Evolutionary conservation across 179 eudicot genomes (phyloP).

Genomic region (Heliamphora pulchella): DNA sequence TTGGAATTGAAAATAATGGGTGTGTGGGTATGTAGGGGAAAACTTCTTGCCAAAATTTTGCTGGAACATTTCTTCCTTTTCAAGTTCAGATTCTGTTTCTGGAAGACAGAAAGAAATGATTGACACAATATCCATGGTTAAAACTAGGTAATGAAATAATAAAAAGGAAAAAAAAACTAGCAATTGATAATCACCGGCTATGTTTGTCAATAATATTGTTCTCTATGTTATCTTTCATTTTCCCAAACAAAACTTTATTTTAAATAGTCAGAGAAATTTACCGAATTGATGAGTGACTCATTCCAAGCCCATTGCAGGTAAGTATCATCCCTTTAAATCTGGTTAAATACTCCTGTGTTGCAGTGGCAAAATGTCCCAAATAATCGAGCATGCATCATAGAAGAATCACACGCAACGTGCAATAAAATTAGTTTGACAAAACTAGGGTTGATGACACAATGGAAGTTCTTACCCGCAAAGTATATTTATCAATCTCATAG

Average conservation of each 20-base stretch:
- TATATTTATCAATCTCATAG: constrained; percentile 49
- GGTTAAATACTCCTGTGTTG: constrained; percentile 50
- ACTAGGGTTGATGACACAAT: constrained; percentile 1
- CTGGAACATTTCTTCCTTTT: too few species aligned
- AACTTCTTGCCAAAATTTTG: background rate
- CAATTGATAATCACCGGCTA: background rate
- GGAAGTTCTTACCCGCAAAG: constrained; percentile 37
- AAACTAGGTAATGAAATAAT: background rate
- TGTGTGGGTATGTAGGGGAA: background rate
- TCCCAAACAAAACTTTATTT: background rate
- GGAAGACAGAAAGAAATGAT: background rate
- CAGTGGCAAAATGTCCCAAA: background rate
- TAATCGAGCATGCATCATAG: background rate
- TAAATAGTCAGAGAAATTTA: constrained; percentile 16
- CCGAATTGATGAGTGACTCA: constrained; percentile 46
- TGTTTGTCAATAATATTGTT: background rate
- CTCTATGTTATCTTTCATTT: background rate
- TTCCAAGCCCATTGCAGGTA: constrained; percentile 67
- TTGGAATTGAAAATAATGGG: background rate
- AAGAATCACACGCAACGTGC: background rate
- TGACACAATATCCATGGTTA: background rate
- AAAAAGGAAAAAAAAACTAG: background rate
- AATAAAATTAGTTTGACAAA: background rate
- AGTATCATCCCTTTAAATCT: constrained; percentile 73
- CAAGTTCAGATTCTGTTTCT: background rate